phyloP scores from a whole-genome alignment of 176 grass and related monocot genomes.

The Musa acuminata region DNA sequence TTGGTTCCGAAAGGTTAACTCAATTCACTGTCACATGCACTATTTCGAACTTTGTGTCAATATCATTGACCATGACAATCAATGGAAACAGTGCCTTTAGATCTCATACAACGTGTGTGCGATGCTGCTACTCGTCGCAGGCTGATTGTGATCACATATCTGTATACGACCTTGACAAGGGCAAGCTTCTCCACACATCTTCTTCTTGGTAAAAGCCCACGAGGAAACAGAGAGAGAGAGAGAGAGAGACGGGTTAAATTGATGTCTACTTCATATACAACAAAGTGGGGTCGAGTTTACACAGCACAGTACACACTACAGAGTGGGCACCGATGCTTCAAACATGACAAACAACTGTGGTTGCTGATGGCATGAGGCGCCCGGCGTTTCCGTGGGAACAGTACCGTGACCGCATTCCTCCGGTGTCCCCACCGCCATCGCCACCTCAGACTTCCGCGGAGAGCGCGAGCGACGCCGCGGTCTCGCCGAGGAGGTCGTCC shows the following conservation, averaged over 20 bases:
- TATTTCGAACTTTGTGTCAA: too few species aligned
- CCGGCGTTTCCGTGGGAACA: constrained; percentile 33
- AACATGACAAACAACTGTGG: neutral
- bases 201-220: too few species aligned
- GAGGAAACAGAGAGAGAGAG: too few species aligned
- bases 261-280: neutral
- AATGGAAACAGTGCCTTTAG: too few species aligned
- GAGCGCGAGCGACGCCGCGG: constrained; percentile 20
- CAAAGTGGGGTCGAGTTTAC: neutral
- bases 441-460: neutral
- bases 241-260: neutral
- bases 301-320: neutral
- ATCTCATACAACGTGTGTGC: too few species aligned
- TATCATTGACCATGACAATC: too few species aligned
- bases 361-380: neutral
- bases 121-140: too few species aligned
- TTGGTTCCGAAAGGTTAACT: too few species aligned
- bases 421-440: neutral
- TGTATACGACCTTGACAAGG: too few species aligned
- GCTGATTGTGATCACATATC: too few species aligned
- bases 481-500: constrained; percentile 44
- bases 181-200: too few species aligned
- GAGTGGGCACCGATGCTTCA: neutral
- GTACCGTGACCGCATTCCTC: constrained; percentile 3
- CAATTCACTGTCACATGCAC: too few species aligned